Percentiles rank a stretch among this genome's conserved stretches.
phyloP scores from a whole-genome alignment of 2,329 filamentous ascomycete genomes.

The Penicillium sp. region DNA sequence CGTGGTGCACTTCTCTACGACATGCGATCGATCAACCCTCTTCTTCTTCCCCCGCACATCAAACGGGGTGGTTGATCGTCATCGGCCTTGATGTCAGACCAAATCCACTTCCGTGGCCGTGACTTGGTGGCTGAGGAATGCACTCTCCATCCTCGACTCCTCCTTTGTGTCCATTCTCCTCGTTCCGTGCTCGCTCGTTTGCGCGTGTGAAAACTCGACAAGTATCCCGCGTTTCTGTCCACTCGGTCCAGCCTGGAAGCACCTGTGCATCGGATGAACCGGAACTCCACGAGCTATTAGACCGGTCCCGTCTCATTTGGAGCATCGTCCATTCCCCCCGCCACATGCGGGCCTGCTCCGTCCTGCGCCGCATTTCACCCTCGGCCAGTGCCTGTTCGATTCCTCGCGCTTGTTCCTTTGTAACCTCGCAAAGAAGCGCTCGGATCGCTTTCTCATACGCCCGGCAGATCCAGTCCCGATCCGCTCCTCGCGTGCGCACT shows the following conservation, averaged over 20 bases:
- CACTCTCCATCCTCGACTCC: background rate
- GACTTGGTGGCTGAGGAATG: too few species aligned
- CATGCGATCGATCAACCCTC: background rate
- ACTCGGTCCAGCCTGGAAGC: too few species aligned
- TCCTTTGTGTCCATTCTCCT: too few species aligned
- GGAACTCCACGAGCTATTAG: too few species aligned
- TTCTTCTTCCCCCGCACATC: conserved; percentile 1
- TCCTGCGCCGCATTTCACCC: conserved; percentile 25
- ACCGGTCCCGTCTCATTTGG: background rate
- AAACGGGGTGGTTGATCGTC: conserved; percentile 1
- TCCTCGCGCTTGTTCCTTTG: background rate
- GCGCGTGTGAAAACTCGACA: too few species aligned
- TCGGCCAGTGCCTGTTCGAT: conserved; percentile 21
- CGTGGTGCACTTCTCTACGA: too few species aligned
- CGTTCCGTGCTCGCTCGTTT: too few species aligned
- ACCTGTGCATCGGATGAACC: too few species aligned
- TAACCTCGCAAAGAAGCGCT: conserved; percentile 10
- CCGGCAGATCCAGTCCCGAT: conserved; percentile 18
- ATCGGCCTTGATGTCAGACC: conserved; percentile 4
- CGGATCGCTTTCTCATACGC: conserved; percentile 20
- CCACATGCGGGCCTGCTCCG: conserved; percentile 33
- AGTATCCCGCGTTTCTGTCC: too few species aligned
- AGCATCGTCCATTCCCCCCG: conserved; percentile 1
- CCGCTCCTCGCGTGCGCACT: conserved; percentile 19
- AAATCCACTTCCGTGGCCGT: conserved; percentile 4